These are phyloP conservation scores for Colletotrichum sp. DNA, from an alignment of 2,329 filamentous ascomycete genomes.

Conservation along the genomic window DNA sequence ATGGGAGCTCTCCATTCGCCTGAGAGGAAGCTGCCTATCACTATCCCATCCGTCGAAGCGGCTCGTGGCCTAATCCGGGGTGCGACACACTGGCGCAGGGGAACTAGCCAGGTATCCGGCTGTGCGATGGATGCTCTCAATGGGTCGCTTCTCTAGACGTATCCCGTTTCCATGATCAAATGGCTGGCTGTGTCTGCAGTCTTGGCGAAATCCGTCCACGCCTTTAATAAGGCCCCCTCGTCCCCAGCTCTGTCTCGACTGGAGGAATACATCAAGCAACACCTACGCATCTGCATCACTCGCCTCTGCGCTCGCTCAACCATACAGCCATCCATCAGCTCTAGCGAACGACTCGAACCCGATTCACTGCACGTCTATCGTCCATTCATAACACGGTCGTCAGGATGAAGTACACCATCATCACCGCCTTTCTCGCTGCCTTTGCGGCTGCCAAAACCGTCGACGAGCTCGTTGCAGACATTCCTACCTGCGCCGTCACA, in stretches of 20 bases:
- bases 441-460: constrained; percentile 26
- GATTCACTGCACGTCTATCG: neutral
- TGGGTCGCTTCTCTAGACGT: neutral
- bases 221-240: neutral
- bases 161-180: neutral
- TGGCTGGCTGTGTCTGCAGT: neutral
- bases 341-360: neutral
- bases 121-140: neutral
- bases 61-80: constrained; percentile 6
- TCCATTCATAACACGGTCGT: neutral
- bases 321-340: neutral
- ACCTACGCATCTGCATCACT: neutral
- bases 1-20: neutral
- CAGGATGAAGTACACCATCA: constrained; percentile 35
- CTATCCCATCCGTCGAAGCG: neutral
- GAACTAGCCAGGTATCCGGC: neutral
- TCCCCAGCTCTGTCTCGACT: neutral
- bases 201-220: neutral
- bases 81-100: neutral
- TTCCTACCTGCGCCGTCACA: constrained; percentile 42
- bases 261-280: neutral
- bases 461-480: constrained; percentile 29
- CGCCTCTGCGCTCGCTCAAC: neutral
- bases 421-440: constrained; percentile 28
- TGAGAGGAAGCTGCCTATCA: neutral